Base-by-base conservation (phyloP, 345 rosid genomes). In the Salix brachista region DNA sequence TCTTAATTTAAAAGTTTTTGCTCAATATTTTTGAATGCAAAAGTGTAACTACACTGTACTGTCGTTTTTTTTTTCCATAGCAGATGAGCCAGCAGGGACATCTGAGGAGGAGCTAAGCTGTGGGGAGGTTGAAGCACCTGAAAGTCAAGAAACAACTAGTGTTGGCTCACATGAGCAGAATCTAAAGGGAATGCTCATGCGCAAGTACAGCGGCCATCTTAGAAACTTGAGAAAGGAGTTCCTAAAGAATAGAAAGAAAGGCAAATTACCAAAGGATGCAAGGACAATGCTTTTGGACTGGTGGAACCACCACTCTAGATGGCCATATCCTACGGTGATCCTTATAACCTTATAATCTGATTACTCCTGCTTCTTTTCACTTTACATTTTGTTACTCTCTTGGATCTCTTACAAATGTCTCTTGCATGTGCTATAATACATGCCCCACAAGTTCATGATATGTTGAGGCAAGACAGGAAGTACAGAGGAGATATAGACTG, bases 271-370 rank as follows among this genome's bases (percentile, higher is more conserved):
- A 1, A 88, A 88, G 73, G 92, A 88, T 75, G 88, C 94, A 0
- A 86, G 84, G 80, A 52, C 48, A 2, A 52, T 71, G 1, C 89
- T 91, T 28, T 75, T 89, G 44, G 83, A 89, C 25, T 91, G 94
- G 94, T 91, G 94, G 94, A 89, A 83, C 42, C 37, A 56, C 30
- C 92, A 89, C 70, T 80, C 60, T 69, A 73, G 83, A 80, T 91
- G 94, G 94, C 94, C 94, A 28, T 91, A 91, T 83, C 94, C 94
- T 2, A 89, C 94, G 83, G 94, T 90, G 78, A 76, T 74, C 23
- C 8, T 42, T 65, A 30, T 62, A 17, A 41, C 60, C 6, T 21
- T 65, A 65, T 32, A 26, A 16, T 17, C 26, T 30, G 14, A 28
- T 17, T 25, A 25, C 25, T 52, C 23, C 4, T 36, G 7, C 17